phyloP scores from a whole-genome alignment of 495 filamentous ascomycete species.

The Aspergillus cavernicola region DNA sequence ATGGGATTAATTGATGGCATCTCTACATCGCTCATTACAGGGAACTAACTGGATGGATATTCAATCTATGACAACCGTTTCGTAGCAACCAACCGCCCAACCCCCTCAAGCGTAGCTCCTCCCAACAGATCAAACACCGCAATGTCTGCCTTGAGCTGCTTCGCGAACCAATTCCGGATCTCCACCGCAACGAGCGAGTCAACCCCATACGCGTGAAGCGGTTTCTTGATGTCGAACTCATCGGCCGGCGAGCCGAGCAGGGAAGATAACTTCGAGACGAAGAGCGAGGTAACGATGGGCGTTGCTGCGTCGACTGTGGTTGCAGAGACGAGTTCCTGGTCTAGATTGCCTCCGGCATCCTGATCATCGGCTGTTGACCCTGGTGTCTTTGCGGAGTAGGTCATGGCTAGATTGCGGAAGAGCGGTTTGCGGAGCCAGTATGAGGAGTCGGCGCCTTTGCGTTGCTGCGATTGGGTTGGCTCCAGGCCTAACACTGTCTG shows the following conservation, averaged over 20 bases:
- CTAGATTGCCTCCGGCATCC: background rate
- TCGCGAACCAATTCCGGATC: constrained; percentile 3
- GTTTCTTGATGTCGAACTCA: background rate
- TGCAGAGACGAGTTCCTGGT: background rate
- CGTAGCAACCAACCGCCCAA: background rate
- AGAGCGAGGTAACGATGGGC: background rate
- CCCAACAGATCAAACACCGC: constrained; percentile 1
- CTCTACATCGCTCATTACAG: too few relatives aligned
- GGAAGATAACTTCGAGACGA: background rate
- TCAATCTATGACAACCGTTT: too few relatives aligned
- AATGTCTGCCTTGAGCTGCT: background rate
- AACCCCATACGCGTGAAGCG: constrained; percentile 2
- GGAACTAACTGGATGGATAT: too few relatives aligned
- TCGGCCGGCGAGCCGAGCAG: background rate
- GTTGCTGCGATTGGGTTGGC: background rate
- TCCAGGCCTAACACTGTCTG: background rate
- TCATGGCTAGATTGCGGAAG: background rate
- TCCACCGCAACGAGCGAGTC: constrained; percentile 7
- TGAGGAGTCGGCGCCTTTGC: background rate
- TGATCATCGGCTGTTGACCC: background rate
- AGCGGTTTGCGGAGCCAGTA: background rate
- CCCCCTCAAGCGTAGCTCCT: background rate
- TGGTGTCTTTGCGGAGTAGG: background rate
- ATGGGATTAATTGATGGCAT: too few relatives aligned
- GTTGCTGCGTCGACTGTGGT: background rate